phyloP scores from a whole-genome alignment of 257 asterid genomes.

The Haberlea rhodopensis region DNA sequence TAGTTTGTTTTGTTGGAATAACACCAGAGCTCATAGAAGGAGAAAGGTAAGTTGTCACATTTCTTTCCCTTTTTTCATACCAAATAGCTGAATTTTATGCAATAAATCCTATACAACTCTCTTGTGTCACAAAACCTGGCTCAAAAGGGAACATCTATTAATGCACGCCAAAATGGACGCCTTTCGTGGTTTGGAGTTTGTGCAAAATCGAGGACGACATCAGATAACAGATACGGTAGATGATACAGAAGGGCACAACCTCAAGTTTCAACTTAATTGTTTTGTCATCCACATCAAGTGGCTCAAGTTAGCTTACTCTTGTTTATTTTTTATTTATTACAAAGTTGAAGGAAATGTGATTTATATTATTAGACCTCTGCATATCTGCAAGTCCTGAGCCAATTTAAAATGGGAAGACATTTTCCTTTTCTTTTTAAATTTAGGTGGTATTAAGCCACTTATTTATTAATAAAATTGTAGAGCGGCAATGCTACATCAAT shows the following conservation, averaged over 20 bases:
- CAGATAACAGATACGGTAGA: constrained; percentile 40
- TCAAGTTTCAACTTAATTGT: not conserved
- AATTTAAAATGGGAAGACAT: not conserved
- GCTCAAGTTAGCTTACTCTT: not conserved
- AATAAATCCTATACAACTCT: not conserved
- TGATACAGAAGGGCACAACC: constrained; percentile 22
- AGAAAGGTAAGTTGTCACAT: constrained; percentile 39
- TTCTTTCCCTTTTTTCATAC: not conserved
- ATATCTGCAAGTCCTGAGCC: constrained; percentile 26
- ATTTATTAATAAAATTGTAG: no score
- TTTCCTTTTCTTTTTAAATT: no score
- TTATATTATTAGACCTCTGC: constrained; percentile 31
- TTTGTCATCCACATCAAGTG: no score
- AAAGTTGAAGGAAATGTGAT: not conserved
- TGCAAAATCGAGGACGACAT: constrained; percentile 44
- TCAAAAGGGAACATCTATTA: constrained; percentile 18
- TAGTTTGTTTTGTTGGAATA: constrained; percentile 82
- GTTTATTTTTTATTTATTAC: constrained; percentile 4
- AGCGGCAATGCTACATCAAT: no score
- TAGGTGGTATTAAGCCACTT: no score
- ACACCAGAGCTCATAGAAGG: constrained; percentile 45
- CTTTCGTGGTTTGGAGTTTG: constrained; percentile 82
- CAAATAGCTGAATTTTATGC: no score
- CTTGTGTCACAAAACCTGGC: constrained; percentile 34
- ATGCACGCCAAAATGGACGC: constrained; percentile 42